Evolutionary conservation across 2,329 filamentous ascomycete species (phyloP).

Genomic region (Cryphonectria carpinicola): DNA sequence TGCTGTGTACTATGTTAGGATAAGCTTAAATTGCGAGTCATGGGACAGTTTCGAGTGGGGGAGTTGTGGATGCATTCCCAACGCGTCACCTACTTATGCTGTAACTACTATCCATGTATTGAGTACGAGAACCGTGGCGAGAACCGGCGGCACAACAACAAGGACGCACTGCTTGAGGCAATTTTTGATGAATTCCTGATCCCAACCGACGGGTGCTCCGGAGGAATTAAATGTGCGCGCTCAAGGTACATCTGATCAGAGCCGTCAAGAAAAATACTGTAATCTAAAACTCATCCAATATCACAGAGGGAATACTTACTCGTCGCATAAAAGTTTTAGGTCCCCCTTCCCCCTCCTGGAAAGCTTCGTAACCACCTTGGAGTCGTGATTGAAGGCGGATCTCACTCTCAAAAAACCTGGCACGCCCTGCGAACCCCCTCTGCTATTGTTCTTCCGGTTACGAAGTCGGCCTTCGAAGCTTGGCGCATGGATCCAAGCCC

Average conservation of each 20-base stretch:
- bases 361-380: not conserved
- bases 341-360: too few relatives aligned
- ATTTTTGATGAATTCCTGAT: not conserved
- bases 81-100: not conserved
- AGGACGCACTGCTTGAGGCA: not conserved
- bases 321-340: not conserved
- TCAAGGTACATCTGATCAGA: not conserved
- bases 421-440: not conserved
- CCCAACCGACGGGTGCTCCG: not conserved
- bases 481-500: not conserved
- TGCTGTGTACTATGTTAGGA: not conserved
- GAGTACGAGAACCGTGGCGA: not conserved
- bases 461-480: not conserved
- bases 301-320: not conserved
- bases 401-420: not conserved
- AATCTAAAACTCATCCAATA: not conserved
- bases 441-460: not conserved
- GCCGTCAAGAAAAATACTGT: not conserved
- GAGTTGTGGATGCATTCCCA: not conserved
- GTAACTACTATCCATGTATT: not conserved
- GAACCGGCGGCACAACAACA: not conserved
- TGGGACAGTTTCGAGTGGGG: not conserved
- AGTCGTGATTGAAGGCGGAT: not conserved
- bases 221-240: not conserved
- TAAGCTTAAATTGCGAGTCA: conserved; percentile 1